phyloP scores from a whole-genome alignment of 441 rosid species.

The Rhodomyrtus psidioides region DNA sequence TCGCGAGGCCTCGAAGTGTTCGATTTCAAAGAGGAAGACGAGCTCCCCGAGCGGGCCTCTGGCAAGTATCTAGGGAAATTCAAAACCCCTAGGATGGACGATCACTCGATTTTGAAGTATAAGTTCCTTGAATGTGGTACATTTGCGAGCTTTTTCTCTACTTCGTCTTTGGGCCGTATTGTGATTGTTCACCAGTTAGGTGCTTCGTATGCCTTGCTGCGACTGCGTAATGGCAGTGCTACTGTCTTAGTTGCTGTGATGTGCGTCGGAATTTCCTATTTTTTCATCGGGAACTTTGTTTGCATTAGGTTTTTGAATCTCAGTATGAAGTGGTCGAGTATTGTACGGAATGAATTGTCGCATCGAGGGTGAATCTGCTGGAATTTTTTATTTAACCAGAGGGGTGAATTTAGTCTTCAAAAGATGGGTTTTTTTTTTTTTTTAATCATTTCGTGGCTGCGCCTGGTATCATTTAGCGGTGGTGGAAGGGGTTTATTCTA shows the following conservation, averaged over 20 bases:
- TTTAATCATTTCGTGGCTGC: neutral
- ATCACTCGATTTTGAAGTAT: slow-evolving; percentile 31
- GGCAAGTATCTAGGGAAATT: slow-evolving; percentile 35
- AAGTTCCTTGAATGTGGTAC: slow-evolving; percentile 44
- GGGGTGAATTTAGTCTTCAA: neutral
- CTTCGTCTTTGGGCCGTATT: neutral
- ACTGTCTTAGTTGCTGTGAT: neutral
- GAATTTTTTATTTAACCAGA: neutral
- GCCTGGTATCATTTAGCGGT: neutral
- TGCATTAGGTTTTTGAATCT: neutral
- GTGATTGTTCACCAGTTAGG: neutral
- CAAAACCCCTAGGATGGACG: slow-evolving; percentile 50
- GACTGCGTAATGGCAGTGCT: neutral
- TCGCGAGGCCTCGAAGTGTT: slow-evolving; percentile 28
- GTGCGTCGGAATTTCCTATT: neutral
- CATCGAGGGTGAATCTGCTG: neutral
- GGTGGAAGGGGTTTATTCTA: neutral
- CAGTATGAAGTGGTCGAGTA: neutral
- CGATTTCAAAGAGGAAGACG: slow-evolving; percentile 69
- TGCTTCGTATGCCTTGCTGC: neutral
- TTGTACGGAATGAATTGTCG: neutral
- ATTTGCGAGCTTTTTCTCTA: neutral
- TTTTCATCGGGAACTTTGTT: neutral
- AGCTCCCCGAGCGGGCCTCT: slow-evolving; percentile 37
- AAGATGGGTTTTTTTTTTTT: neutral